phyloP scores from a whole-genome alignment of 352 stramenopile genomes.

The Nothophytophthora sp. region DNA sequence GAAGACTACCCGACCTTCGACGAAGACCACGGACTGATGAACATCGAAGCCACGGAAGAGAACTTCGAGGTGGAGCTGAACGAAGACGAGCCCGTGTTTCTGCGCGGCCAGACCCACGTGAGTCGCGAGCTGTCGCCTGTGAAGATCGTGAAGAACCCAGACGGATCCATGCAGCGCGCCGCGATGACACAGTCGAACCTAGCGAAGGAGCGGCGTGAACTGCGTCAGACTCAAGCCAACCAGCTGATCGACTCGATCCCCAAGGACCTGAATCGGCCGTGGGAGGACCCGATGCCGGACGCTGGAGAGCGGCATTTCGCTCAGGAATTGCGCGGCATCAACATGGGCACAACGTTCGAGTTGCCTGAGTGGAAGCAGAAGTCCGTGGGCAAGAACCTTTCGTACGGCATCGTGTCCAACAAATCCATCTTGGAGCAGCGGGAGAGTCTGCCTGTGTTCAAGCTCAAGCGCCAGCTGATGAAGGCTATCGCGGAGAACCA shows the following conservation, averaged over 20 bases:
- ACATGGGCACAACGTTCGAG: slow-evolving; percentile 90
- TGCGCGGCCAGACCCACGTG: slow-evolving; percentile 94
- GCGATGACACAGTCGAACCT: slow-evolving; percentile 97
- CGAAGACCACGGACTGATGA: slow-evolving; percentile 87
- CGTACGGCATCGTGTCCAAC: slow-evolving; percentile 96
- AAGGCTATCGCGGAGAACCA: slow-evolving; percentile 96
- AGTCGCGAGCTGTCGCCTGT: slow-evolving; percentile 94
- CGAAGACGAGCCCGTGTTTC: slow-evolving; percentile 97
- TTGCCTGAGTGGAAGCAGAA: slow-evolving; percentile 98
- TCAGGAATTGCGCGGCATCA: slow-evolving; percentile 93
- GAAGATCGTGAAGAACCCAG: slow-evolving; percentile 99
- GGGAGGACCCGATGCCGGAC: slow-evolving; percentile 98
- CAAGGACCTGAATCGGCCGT: slow-evolving; percentile 98
- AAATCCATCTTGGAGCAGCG: slow-evolving; percentile 97
- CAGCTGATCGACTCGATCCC: slow-evolving; percentile 97
- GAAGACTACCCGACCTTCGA: slow-evolving; percentile 99
- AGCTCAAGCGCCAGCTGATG: slow-evolving; percentile 96
- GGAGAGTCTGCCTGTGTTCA: slow-evolving; percentile 96
- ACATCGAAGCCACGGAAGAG: slow-evolving; percentile 82
- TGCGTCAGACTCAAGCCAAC: slow-evolving; percentile 97
- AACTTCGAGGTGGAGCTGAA: slow-evolving; percentile 96
- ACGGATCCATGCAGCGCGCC: slow-evolving; percentile 97
- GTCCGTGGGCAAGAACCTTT: slow-evolving; percentile 95
- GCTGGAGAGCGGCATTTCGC: slow-evolving; percentile 98
- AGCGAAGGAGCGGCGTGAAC: slow-evolving; percentile 97